phyloP scores from a whole-genome alignment of 441 rosid genomes.

The Adansonia rubrostipa region DNA sequence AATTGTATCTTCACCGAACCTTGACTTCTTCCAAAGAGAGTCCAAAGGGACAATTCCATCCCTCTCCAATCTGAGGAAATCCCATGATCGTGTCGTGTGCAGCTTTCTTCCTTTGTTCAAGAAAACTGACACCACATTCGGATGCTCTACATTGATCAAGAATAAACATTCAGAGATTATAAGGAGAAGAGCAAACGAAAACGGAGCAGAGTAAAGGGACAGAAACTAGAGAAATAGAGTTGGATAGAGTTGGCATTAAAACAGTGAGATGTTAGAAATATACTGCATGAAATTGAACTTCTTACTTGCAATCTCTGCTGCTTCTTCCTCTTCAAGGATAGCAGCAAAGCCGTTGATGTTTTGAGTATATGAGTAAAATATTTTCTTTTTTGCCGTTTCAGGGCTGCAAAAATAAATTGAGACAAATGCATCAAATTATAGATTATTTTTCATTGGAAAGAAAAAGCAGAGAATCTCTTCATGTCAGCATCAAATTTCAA shows the following conservation, averaged over 20 bases:
- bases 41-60: constrained; percentile 13
- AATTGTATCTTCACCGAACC: constrained; percentile 42
- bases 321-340: constrained; percentile 53
- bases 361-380: constrained; percentile 59
- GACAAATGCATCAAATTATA: background rate
- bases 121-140: constrained; percentile 41
- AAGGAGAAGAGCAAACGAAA: background rate
- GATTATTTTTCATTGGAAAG: background rate
- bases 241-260: background rate
- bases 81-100: constrained; percentile 50
- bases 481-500: background rate
- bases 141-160: constrained; percentile 31
- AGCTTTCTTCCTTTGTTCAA: constrained; percentile 37
- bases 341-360: constrained; percentile 73
- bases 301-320: constrained; percentile 50
- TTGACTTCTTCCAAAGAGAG: constrained; percentile 42
- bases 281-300: background rate
- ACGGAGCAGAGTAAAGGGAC: background rate
- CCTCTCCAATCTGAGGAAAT: constrained; percentile 38
- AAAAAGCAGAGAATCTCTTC: background rate
- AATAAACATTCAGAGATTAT: background rate
- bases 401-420: constrained; percentile 36
- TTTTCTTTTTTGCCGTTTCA: constrained; percentile 43
- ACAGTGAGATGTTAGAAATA: background rate
- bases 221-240: background rate